Evolutionary conservation across 2,329 filamentous ascomycete species (phyloP), one percentile per base, ranked within the genome.

Genomic region (Aspergillus melleus): DNA sequence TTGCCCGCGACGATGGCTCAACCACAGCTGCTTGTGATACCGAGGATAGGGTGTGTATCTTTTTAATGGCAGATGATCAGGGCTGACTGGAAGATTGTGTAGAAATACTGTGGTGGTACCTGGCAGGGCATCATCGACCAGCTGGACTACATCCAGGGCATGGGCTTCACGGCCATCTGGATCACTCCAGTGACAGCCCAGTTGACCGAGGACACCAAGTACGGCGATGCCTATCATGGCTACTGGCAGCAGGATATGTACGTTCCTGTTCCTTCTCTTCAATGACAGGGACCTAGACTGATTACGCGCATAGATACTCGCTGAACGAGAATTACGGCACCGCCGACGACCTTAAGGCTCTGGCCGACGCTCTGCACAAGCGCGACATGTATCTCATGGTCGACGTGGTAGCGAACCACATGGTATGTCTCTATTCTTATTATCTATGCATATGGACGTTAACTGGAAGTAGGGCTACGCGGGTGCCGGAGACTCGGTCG

Each of bases 321-420:
- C 71, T 90, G 57, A 88, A 90, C 66, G 62, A 79, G 2, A 79
- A 85, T 59, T 86, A 85, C 61, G 88, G 88, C 30, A 84, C 83
- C 0, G 78, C 79, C 4, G 77, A 83, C 14, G 87, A 90, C 64
- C 77, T 90, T 58, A 81, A 81, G 63, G 80, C 77, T 4, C 79
- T 90, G 6, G 79, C 86, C 1, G 72, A 75, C 22, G 84, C 82
- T 2, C 72, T 87, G 1, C 86, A 88, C 66, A 70, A 73, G 19
- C 77, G 84, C 4, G 79, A 74, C 16, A 88, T 86, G 84, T 85
- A 84, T 64, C 73, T 87, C 42, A 88, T 88, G 85, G 77, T 87
- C 2, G 85, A 87, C 61, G 75, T 87, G 1, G 84, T 87, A 2
- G 79, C 80, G 8, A 86, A 87, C 68, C 83, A 87, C 67, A 81